Conservation (phyloP, 257 asterid species). For the Gentiana macrophylla region DNA sequence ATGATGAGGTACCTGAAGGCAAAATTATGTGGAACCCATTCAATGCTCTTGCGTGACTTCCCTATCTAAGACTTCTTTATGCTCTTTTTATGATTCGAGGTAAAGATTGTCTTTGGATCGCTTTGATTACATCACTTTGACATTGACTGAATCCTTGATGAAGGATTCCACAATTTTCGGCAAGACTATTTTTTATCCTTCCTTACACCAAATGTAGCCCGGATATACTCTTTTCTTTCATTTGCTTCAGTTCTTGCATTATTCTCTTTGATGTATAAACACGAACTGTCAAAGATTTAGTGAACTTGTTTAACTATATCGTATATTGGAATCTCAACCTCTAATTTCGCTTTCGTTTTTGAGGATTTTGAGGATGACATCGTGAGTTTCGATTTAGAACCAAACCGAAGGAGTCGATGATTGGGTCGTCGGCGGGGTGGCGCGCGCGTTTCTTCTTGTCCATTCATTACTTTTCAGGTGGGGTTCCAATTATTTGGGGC, state of each 20-base stretch:
- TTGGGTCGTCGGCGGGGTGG: conserved; percentile 30
- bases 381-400: conserved; percentile 53
- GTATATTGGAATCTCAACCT: too few relatives aligned
- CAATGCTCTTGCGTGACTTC: conserved; percentile 58
- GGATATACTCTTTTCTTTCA: conserved; percentile 68
- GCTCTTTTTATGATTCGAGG: conserved; percentile 64
- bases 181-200: conserved; percentile 68
- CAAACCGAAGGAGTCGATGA: conserved; percentile 42
- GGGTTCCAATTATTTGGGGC: too few relatives aligned
- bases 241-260: conserved; percentile 73
- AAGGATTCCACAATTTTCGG: conserved; percentile 68
- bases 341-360: too few relatives aligned
- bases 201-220: conserved; percentile 80
- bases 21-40: conserved; percentile 81
- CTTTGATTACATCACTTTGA: conserved; percentile 47
- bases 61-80: conserved; percentile 55
- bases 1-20: conserved; percentile 68
- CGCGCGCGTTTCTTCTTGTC: conserved; percentile 77
- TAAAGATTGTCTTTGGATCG: conserved; percentile 54
- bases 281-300: conserved; percentile 47
- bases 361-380: conserved; percentile 32
- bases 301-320: conserved; percentile 3
- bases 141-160: conserved; percentile 64
- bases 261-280: conserved; percentile 66
- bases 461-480: conserved; percentile 25